Evolutionary conservation across 805 yeast species (phyloP), one percentile per base, ranked within the genome.

Genomic region (Lachancea waltii): DNA sequence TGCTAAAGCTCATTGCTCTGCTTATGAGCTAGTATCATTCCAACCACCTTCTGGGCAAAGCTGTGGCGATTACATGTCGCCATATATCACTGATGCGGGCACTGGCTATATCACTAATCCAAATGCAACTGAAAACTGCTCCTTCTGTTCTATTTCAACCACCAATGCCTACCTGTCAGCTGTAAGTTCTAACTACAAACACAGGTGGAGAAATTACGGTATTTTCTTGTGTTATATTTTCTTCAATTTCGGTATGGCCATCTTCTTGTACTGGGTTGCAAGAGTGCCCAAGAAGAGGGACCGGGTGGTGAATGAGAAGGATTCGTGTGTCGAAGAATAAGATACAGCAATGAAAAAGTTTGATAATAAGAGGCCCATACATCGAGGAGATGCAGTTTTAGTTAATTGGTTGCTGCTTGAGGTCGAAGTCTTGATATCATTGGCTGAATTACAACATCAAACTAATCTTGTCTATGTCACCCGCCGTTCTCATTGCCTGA

Each of bases 221-320:
- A 70, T 78, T 30, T 72, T 74, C 50, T 58, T 73, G 35, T 69
- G 70, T 41, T 78, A 62, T 56, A 69, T 74, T 48, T 69, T 56
- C 10, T 62, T 75, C 51, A 70, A 75, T 50, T 56, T 52, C 36
- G 29, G 41, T 5, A 50, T 65, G 40, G 67, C 81, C 11, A 38
- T 60, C 2, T 70, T 66, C 51, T 50, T 69, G 45, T 71, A 80
- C 68, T 78, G 83, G 81, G 53, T 75, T 18, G 75, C 78, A 9
- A 75, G 92, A 69, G 90, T 82, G 44, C 92, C 92, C 38, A 81
- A 81, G 71, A 49, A 41, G 40, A 37, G 30, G 19, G 38, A 38
- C 26, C 37, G 45, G 35, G 45, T 42, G 5, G 39, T 36, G 6
- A 33, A 42, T 27, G 45, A 42, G 27, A 30, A 40, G n/a, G 34